Evolutionary conservation across 2,329 filamentous ascomycete genomes (phyloP).

Genomic region (Fusarium cyanostomum): DNA sequence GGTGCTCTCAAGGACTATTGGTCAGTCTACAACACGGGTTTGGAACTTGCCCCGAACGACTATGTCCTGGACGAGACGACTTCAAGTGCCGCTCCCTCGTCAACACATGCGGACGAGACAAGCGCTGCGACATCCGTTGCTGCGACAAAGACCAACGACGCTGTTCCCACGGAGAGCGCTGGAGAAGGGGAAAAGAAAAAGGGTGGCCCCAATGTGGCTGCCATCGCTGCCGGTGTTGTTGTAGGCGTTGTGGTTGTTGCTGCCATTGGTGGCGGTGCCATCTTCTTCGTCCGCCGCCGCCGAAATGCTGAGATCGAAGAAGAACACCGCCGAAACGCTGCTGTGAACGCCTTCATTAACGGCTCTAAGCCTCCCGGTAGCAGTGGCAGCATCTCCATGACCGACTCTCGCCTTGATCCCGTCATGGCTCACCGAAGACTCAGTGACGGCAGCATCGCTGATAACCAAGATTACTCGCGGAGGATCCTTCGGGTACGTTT

Average conservation of each 20-base stretch:
- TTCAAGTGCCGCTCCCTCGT: constrained; percentile 38
- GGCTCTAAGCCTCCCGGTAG: constrained; percentile 69
- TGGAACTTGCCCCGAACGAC: constrained; percentile 50
- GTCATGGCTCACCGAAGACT: constrained; percentile 84
- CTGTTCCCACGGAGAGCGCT: background rate
- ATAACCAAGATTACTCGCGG: constrained; percentile 96
- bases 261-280: constrained; percentile 72
- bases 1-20: constrained; percentile 50
- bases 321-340: constrained; percentile 83
- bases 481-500: constrained; percentile 89
- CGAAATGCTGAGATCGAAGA: constrained; percentile 82
- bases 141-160: constrained; percentile 27
- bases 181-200: constrained; percentile 29
- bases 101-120: constrained; percentile 38
- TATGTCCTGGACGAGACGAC: constrained; percentile 14
- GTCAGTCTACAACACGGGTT: constrained; percentile 62
- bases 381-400: constrained; percentile 74
- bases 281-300: constrained; percentile 79
- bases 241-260: constrained; percentile 79
- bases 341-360: constrained; percentile 79
- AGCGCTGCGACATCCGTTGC: constrained; percentile 8
- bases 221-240: constrained; percentile 88
- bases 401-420: constrained; percentile 86
- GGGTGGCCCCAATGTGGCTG: constrained; percentile 74
- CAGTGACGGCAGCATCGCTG: constrained; percentile 95